These are phyloP conservation scores for Alternaria novae-zelandiae DNA, from an alignment of 2,329 filamentous ascomycete species.

Conservation along the genomic window DNA sequence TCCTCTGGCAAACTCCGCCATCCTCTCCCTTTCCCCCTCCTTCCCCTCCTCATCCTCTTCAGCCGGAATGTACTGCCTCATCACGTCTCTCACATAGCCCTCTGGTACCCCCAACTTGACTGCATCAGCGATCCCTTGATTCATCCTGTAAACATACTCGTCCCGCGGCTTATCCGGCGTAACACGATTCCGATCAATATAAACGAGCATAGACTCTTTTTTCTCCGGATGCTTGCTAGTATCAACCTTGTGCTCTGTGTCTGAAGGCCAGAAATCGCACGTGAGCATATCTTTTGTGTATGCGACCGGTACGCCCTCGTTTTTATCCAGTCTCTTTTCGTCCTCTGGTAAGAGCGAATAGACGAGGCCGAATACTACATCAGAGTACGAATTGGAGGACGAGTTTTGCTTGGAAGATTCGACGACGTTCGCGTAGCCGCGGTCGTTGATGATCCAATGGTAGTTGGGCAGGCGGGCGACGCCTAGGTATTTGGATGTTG, in stretches of 20 bases:
- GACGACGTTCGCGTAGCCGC: constrained; percentile 74
- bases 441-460: constrained; percentile 70
- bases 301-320: constrained; percentile 67
- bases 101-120: constrained; percentile 60
- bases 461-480: constrained; percentile 64
- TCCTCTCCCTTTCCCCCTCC: constrained; percentile 2
- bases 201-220: constrained; percentile 59
- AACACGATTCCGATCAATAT: constrained; percentile 60
- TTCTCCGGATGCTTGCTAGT: constrained; percentile 20
- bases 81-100: constrained; percentile 61
- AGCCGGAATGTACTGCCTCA: constrained; percentile 60
- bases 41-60: constrained; percentile 25
- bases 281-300: constrained; percentile 62
- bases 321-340: constrained; percentile 45
- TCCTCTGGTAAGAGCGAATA: constrained; percentile 36
- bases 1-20: constrained; percentile 38
- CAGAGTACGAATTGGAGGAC: background rate
- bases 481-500: constrained; percentile 60
- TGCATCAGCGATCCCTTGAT: constrained; percentile 67
- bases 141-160: constrained; percentile 71
- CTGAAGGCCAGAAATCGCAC: constrained; percentile 53
- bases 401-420: constrained; percentile 9
- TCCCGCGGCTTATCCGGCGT: constrained; percentile 52
- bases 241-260: constrained; percentile 23
- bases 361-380: constrained; percentile 45